Evolutionary conservation across 2,329 filamentous ascomycete genomes (phyloP).

Genomic region (Fusarium protoensiforme): DNA sequence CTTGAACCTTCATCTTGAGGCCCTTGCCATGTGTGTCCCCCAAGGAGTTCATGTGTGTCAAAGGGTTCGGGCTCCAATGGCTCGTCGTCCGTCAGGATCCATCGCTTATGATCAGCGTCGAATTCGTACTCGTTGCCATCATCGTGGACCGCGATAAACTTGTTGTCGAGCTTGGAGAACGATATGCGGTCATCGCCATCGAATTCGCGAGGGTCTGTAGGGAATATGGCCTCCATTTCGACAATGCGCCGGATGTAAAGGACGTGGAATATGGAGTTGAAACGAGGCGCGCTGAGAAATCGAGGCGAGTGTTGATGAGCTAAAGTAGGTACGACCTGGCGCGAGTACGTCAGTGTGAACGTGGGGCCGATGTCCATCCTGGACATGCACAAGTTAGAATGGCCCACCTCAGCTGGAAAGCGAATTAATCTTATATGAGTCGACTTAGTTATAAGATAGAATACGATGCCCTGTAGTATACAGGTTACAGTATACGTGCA

Average conservation of each 20-base stretch:
- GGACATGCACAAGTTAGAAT: background rate
- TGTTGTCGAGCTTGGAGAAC: conserved; percentile 84
- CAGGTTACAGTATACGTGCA: background rate
- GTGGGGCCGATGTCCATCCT: conserved; percentile 27
- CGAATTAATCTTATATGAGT: background rate
- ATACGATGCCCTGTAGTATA: background rate
- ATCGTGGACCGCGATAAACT: conserved; percentile 85
- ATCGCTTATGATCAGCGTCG: conserved; percentile 75
- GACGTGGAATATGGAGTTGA: background rate
- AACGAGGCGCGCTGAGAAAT: conserved; percentile 2
- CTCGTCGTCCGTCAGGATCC: conserved; percentile 73
- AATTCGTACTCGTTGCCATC: conserved; percentile 89
- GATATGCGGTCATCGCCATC: conserved; percentile 84
- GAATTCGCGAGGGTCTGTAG: conserved; percentile 74
- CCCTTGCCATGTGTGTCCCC: conserved; percentile 40
- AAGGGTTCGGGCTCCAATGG: conserved; percentile 50
- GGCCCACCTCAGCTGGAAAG: background rate
- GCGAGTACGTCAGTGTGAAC: conserved; percentile 40
- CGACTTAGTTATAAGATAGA: background rate
- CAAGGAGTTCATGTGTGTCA: conserved; percentile 53
- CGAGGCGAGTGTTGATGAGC: conserved; percentile 16
- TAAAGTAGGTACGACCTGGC: conserved; percentile 20
- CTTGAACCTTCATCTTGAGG: conserved; percentile 42
- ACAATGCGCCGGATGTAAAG: background rate
- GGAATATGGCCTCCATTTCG: conserved; percentile 57